Conservation (phyloP, 208 protist species). For the Leishmania major region DNA sequence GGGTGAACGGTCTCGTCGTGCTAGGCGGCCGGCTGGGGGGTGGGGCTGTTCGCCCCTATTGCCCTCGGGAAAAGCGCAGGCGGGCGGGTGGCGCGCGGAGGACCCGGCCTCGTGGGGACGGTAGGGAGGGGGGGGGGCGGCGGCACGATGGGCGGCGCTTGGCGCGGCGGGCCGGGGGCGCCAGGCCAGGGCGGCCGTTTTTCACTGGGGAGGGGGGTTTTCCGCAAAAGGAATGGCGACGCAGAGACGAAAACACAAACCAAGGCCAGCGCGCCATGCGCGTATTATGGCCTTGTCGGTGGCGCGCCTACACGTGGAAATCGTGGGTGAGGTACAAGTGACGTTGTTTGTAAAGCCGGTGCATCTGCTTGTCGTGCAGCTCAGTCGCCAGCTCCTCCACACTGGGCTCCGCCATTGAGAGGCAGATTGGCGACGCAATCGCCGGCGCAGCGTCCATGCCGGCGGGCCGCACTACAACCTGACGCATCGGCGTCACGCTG, state of each 20-base stretch:
- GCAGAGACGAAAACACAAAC: neutral
- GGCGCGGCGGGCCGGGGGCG: too few species aligned
- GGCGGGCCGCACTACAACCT: neutral
- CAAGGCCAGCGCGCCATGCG: neutral
- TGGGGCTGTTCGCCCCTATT: too few species aligned
- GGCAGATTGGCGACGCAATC: slow-evolving; percentile 7
- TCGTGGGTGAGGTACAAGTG: slow-evolving; percentile 11
- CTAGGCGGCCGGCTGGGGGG: too few species aligned
- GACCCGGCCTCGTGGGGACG: too few species aligned
- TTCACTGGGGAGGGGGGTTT: neutral
- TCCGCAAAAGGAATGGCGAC: neutral
- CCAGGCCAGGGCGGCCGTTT: too few species aligned
- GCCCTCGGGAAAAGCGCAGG: too few species aligned
- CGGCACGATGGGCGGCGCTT: too few species aligned
- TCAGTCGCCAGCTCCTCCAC: slow-evolving; percentile 30
- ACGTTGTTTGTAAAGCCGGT: slow-evolving; percentile 19
- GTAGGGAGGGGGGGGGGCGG: too few species aligned
- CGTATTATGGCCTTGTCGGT: too few species aligned
- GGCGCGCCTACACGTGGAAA: neutral
- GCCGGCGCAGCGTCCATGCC: neutral
- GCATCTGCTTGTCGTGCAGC: slow-evolving; percentile 30
- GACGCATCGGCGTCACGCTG: neutral
- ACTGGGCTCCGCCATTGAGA: neutral
- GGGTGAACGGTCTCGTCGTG: too few species aligned
- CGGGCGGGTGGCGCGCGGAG: too few species aligned